A percentile compares a stretch with the other conserved stretches of the same genome.
Evolutionary conservation across 345 rosid genomes (phyloP).

Genomic region (Xanthoceras sorbifolium): DNA sequence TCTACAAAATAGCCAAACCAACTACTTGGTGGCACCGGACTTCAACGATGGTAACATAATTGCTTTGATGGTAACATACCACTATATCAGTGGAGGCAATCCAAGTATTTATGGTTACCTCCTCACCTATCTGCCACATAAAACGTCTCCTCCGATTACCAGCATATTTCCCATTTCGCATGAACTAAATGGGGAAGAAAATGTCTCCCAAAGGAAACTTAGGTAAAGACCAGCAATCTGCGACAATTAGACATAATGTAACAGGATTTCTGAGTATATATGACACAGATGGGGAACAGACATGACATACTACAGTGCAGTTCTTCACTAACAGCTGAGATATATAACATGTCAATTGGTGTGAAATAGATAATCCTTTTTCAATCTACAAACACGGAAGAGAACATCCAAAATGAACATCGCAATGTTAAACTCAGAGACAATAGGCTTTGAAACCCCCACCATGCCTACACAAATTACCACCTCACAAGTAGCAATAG

Average conservation of each 20-base stretch:
- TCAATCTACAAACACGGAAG: background rate
- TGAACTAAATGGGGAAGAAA: background rate
- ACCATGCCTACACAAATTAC: background rate
- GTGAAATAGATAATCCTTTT: background rate
- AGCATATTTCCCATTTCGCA: background rate
- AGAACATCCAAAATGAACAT: background rate
- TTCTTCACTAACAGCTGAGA: background rate
- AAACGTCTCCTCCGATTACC: too few relatives aligned
- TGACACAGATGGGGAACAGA: background rate
- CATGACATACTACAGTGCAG: background rate
- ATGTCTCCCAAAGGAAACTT: background rate
- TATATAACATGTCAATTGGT: background rate
- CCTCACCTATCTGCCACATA: background rate
- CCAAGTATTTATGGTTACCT: background rate
- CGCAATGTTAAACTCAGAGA: background rate
- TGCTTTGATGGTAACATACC: background rate
- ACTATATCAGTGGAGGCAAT: background rate
- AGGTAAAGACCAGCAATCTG: background rate
- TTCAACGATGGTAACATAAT: too few relatives aligned
- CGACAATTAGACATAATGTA: background rate
- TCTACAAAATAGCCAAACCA: too few relatives aligned
- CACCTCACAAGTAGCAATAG: background rate
- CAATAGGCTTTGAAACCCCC: background rate
- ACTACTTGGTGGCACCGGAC: background rate
- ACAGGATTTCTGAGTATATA: background rate